These are phyloP conservation scores for Aspergillus pseudotamarii DNA, from an alignment of 2,329 filamentous ascomycete genomes.

Conservation along the genomic window DNA sequence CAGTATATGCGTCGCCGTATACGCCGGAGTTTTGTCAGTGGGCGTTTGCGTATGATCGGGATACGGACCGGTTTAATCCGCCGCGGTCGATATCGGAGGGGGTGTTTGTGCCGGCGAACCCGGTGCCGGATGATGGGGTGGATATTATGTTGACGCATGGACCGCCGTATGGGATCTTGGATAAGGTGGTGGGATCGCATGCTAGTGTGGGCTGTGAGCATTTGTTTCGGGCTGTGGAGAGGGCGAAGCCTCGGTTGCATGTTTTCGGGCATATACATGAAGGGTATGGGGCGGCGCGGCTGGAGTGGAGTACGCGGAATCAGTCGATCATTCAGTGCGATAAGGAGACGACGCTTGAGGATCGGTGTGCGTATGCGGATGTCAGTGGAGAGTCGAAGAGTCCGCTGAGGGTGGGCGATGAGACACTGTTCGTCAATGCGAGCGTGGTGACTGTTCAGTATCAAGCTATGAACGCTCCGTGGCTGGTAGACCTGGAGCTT, in stretches of 20 bases:
- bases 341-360: conserved; percentile 31
- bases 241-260: conserved; percentile 58
- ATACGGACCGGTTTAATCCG: conserved; percentile 57
- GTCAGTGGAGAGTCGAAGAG: conserved; percentile 29
- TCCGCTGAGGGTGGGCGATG: conserved; percentile 47
- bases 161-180: conserved; percentile 56
- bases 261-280: conserved; percentile 68
- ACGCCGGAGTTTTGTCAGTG: conserved; percentile 59
- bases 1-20: conserved; percentile 55
- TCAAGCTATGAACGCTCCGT: conserved; percentile 55
- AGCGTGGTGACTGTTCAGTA: conserved; percentile 58
- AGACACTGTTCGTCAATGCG: conserved; percentile 62
- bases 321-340: conserved; percentile 26
- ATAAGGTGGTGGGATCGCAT: conserved; percentile 38
- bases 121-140: conserved; percentile 49
- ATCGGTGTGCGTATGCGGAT: conserved; percentile 39
- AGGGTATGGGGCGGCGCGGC: conserved; percentile 51
- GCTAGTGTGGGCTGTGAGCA: conserved; percentile 57
- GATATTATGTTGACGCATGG: conserved; percentile 66
- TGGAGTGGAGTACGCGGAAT: conserved; percentile 22
- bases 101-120: conserved; percentile 33
- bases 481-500: conserved; percentile 59
- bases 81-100: conserved; percentile 15
- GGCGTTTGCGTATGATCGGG: conserved; percentile 58
- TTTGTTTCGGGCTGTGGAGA: conserved; percentile 54